Base-by-base conservation (phyloP, 352 stramenopile genomes). In the Saprolegnia parasitica region DNA sequence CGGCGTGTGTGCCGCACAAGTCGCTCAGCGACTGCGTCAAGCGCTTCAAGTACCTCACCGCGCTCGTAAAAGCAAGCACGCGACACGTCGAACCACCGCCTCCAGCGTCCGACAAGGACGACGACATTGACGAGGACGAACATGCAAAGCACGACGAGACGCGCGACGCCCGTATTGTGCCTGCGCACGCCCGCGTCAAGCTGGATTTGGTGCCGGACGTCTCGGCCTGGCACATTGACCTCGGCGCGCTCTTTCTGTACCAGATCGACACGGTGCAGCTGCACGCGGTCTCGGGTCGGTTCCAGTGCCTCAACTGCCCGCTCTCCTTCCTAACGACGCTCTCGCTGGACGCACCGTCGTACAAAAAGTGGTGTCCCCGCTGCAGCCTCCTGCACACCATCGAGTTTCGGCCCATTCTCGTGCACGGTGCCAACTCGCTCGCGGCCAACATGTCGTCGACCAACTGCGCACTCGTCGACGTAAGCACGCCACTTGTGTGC, bases 21-120 rank as follows among this genome's bases (percentile, higher is more conserved):
- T 84, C 81, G 9, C 60, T 95, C 37, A 91, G 89, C 65, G 83
- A 95, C 39, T 95, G 86, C 55, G 91, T 95, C 54, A 84, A 91
- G 45, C 83, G 86, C 3, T 95, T 86, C 67, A 87, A 92, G 71
- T 62, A 80, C 45, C 65, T 95, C 1, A 83, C 78, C 45, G 68
- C 79, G 23, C 56, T 90, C 35, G 71, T 93, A 0, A 77, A 61
- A 39, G 37, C 16, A 2, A 15, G 18, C 3, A n/a, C 42, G 42
- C 42, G 18, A 8, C 8, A 15, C 42, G 13, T n/a, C 11, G 13
- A 15, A 10, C 42, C 18, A n/a, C 42, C 42, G 18, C 42, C 11
- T 11, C 52, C 52, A 1, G 35, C 24, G 13, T 21, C 24, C 52
- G 52, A 60, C 13, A 20, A 35, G 15, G 21, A 37, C 26, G 62